Base-by-base conservation (phyloP, 768 basidiomycete genomes). In the Trametes punicea region DNA sequence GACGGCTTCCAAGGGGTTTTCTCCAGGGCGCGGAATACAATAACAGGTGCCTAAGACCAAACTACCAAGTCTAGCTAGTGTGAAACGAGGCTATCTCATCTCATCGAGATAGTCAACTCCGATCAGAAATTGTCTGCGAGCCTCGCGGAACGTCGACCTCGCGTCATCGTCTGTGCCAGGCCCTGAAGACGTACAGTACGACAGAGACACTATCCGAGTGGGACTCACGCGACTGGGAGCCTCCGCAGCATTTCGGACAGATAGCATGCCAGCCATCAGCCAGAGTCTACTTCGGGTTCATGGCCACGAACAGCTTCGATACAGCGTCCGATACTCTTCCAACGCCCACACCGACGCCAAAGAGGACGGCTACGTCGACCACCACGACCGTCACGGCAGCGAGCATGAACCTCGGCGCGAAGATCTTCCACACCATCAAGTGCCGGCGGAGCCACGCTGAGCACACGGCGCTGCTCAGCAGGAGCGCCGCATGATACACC, bases 401-500 rank as follows among this genome's bases (percentile, higher is more conserved):
- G 15, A 81, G 67, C 87, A 98, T 95, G 68, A 95, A 97, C 59
- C 96, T 74, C 59, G 97, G 97, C 33, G 95, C 96, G 65, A 98
- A 99, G 3, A 98, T 87, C 73, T 98, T 98, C 97, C 97, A 99
- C 21, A 98, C 94, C 94, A 97, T 97, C 61, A 97, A 70, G 68
- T 98, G 94, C 41, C 93, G 69, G 60, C 93, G 72, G 48, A 95
- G 71, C 63, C 84, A 80, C 7, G 92, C 88, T 0, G 91, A 85
- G 53, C 84, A 84, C 6, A 82, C 69, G 3, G 91, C 86, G 15
- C 84, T 81, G 4, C 88, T 86, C 4, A 94, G 65, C 1, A 92
- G 70, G 21, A 94, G 65, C 4, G 74, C 64, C 6, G 78, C 70
- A 67, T 86, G 88, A 65, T 94, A 94, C 2, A 82, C 69, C 77